These are phyloP conservation scores for Effrenium voratum DNA, from an alignment of 73 alveolate genomes.

Conservation along the genomic window DNA sequence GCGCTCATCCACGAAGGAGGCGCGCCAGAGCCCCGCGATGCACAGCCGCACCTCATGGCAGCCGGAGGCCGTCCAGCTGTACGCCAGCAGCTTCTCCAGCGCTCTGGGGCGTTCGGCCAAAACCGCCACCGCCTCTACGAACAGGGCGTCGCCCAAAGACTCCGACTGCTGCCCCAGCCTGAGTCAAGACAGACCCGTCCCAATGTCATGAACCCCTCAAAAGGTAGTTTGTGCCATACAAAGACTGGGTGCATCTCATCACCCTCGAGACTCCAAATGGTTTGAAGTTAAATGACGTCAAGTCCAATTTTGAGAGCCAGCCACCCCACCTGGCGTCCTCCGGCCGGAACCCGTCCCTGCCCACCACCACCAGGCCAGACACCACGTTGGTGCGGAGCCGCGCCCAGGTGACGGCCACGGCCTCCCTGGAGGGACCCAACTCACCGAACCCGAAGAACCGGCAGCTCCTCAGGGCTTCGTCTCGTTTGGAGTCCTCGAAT, in stretches of 20 bases:
- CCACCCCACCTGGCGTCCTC: conserved; percentile 78
- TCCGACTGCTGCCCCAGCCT: conserved; percentile 62
- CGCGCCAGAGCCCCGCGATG: conserved; percentile 71
- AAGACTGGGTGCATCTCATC: no score
- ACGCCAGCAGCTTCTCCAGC: conserved; percentile 13
- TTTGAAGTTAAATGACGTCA: no score
- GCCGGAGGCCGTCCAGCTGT: background rate
- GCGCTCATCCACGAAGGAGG: conserved; percentile 44
- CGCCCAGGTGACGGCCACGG: conserved; percentile 58
- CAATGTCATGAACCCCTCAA: no score
- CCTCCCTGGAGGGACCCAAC: conserved; percentile 42
- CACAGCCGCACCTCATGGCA: conserved; percentile 90
- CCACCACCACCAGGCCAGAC: conserved; percentile 41
- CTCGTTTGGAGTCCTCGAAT: no score
- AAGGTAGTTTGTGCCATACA: no score
- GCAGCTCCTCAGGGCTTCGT: conserved; percentile 44
- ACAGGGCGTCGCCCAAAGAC: conserved; percentile 34
- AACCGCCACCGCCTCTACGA: conserved; percentile 72
- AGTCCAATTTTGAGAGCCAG: no score
- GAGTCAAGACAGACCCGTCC: no score
- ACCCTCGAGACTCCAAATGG: no score
- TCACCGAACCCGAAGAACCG: conserved; percentile 83
- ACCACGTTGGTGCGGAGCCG: conserved; percentile 10
- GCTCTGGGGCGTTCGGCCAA: conserved; percentile 60
- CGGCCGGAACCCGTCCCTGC: conserved; percentile 87